Conservation (phyloP, 768 basidiomycete species). For the Mycena amicta region DNA sequence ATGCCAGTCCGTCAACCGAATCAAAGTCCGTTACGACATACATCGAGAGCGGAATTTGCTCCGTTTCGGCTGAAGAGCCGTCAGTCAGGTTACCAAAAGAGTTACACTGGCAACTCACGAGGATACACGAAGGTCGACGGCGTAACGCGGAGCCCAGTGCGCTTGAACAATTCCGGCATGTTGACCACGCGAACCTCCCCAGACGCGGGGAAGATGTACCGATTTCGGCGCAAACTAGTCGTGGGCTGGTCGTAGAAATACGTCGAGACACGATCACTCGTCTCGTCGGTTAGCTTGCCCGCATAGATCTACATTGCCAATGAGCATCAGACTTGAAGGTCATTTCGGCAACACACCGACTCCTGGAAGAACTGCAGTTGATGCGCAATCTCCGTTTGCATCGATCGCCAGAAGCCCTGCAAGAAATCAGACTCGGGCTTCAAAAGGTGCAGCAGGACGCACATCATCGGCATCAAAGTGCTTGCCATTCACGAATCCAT, state of each 20-base stretch:
- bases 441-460: slow-evolving; percentile 27
- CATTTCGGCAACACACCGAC: slow-evolving; percentile 53
- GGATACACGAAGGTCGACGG: slow-evolving; percentile 64
- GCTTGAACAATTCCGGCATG: slow-evolving; percentile 54
- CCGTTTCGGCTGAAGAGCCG: slow-evolving; percentile 30
- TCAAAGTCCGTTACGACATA: slow-evolving; percentile 84
- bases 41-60: slow-evolving; percentile 46
- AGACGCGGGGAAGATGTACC: slow-evolving; percentile 63
- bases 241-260: slow-evolving; percentile 92
- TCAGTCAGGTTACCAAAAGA: not conserved
- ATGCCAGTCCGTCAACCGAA: slow-evolving; percentile 52
- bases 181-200: slow-evolving; percentile 54
- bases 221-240: slow-evolving; percentile 70
- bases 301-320: slow-evolving; percentile 69
- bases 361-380: slow-evolving; percentile 76
- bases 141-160: slow-evolving; percentile 44
- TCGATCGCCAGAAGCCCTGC: slow-evolving; percentile 64
- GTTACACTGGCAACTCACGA: slow-evolving; percentile 39
- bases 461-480: slow-evolving; percentile 71
- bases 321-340: too few species aligned
- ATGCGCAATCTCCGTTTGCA: slow-evolving; percentile 60
- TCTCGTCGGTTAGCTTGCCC: slow-evolving; percentile 57
- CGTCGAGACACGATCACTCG: slow-evolving; percentile 53
- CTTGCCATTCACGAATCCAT: slow-evolving; percentile 90
- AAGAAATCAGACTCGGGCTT: not conserved